These are phyloP conservation scores for Hanseniaspora jakobsenii DNA, from an alignment of 805 yeast genomes.

Conservation along the genomic window DNA sequence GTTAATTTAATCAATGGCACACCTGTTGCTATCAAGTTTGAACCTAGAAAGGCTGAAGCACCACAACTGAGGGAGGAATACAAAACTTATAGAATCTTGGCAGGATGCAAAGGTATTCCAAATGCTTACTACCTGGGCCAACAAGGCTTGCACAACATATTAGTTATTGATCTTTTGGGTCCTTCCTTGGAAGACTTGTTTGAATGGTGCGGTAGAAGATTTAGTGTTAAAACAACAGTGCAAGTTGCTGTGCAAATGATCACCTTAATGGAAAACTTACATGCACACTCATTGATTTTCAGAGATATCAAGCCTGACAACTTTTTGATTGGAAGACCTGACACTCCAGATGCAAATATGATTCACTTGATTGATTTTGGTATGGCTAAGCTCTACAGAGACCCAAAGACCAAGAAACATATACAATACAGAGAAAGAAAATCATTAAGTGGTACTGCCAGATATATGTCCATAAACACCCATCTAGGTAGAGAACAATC, in stretches of 20 bases:
- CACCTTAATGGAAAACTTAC: conserved; percentile 70
- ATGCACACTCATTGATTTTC: conserved; percentile 80
- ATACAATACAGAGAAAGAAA: conserved; percentile 95
- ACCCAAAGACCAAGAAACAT: conserved; percentile 88
- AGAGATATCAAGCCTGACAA: conserved; percentile 97
- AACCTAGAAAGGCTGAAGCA: conserved; percentile 92
- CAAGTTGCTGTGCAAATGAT: conserved; percentile 95
- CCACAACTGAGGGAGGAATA: conserved; percentile 96
- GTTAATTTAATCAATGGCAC: conserved; percentile 80
- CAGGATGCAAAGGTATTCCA: conserved; percentile 78
- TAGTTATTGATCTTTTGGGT: conserved; percentile 88
- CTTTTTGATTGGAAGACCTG: conserved; percentile 84
- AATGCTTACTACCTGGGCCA: conserved; percentile 97
- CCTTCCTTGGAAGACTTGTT: conserved; percentile 92
- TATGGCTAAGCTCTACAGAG: conserved; percentile 96
- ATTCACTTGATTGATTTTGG: conserved; percentile 93
- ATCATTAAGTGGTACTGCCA: conserved; percentile 93
- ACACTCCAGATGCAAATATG: conserved; percentile 67
- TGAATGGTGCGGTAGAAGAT: conserved; percentile 95
- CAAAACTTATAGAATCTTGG: conserved; percentile 79
- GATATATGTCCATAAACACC: conserved; percentile 95
- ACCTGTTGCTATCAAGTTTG: conserved; percentile 93
- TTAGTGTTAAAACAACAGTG: conserved; percentile 76
- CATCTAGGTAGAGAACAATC: conserved; percentile 95
- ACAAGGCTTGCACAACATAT: conserved; percentile 90